Evolutionary conservation across 2,329 filamentous ascomycete genomes (phyloP).

Genomic region (Xylaria arbuscula): DNA sequence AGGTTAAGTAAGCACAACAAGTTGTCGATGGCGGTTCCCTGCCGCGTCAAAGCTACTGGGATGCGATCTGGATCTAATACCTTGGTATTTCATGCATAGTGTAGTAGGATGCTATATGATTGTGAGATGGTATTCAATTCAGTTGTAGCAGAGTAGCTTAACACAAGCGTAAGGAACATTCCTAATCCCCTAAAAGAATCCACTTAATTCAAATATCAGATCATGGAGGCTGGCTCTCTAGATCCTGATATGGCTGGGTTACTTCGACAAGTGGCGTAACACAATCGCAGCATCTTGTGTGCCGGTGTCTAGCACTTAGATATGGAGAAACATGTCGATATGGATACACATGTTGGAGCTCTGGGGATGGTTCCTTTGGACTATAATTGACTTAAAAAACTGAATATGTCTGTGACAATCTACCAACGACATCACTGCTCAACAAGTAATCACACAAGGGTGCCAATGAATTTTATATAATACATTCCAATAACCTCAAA

Average conservation of each 20-base stretch:
- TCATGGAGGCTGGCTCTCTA: slow-evolving; percentile 6
- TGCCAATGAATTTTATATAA: background rate
- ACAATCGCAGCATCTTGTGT: background rate
- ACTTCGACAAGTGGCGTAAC: background rate
- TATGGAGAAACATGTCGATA: background rate
- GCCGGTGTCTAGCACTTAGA: background rate
- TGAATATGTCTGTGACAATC: background rate
- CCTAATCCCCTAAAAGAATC: background rate
- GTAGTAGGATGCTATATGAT: background rate
- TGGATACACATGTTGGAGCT: background rate
- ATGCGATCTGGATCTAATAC: background rate
- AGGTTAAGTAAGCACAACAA: background rate
- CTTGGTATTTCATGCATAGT: background rate
- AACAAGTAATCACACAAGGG: background rate
- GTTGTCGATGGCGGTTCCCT: background rate
- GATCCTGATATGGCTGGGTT: background rate
- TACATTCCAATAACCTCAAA: background rate
- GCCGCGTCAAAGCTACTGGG: background rate
- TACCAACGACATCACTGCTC: background rate
- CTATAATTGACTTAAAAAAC: background rate
- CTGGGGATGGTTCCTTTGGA: background rate
- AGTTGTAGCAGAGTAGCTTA: background rate
- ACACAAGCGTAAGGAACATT: background rate
- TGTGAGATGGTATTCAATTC: background rate
- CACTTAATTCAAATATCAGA: slow-evolving; percentile 6